These are phyloP conservation scores for Entomortierella chlamydospora DNA, from an alignment of 192 early-diverging fungal genomes.

Conservation along the genomic window DNA sequence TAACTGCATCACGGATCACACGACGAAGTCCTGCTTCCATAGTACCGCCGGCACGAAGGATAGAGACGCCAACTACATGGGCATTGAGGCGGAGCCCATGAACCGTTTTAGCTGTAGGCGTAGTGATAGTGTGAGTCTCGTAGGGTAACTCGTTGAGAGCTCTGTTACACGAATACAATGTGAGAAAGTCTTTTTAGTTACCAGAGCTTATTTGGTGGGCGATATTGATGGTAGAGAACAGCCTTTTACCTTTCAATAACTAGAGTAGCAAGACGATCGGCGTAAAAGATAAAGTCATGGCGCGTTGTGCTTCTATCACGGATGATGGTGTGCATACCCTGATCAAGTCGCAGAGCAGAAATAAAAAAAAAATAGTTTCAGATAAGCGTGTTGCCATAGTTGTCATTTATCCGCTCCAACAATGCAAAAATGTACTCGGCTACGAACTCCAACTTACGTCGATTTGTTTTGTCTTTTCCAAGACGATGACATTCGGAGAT, in stretches of 20 bases:
- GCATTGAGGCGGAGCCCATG: slow-evolving; percentile 56
- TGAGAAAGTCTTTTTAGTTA: neutral
- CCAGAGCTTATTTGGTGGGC: no score
- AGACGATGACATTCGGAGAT: slow-evolving; percentile 59
- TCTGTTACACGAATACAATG: slow-evolving; percentile 32
- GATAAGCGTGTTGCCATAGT: neutral
- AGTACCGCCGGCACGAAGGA: slow-evolving; percentile 89
- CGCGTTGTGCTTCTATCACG: slow-evolving; percentile 75
- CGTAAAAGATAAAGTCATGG: slow-evolving; percentile 92
- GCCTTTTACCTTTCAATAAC: slow-evolving; percentile 83
- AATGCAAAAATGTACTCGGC: neutral
- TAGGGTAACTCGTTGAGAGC: slow-evolving; percentile 74
- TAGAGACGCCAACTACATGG: slow-evolving; percentile 77
- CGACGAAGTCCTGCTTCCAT: slow-evolving; percentile 90
- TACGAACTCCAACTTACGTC: slow-evolving; percentile 44
- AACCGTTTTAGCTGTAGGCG: slow-evolving; percentile 70
- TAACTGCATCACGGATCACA: slow-evolving; percentile 82
- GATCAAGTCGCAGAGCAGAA: neutral
- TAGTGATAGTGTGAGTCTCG: slow-evolving; percentile 58
- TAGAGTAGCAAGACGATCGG: slow-evolving; percentile 87
- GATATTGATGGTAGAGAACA: neutral
- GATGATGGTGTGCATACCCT: slow-evolving; percentile 88
- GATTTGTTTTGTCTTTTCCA: slow-evolving; percentile 67
- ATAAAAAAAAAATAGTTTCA: slow-evolving; percentile 1
- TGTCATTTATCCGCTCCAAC: neutral